Percentiles rank a stretch among this genome's conserved stretches.
Conservation (phyloP, 2,329 filamentous ascomycete genomes). For the Ophioceras dolichostomum region DNA sequence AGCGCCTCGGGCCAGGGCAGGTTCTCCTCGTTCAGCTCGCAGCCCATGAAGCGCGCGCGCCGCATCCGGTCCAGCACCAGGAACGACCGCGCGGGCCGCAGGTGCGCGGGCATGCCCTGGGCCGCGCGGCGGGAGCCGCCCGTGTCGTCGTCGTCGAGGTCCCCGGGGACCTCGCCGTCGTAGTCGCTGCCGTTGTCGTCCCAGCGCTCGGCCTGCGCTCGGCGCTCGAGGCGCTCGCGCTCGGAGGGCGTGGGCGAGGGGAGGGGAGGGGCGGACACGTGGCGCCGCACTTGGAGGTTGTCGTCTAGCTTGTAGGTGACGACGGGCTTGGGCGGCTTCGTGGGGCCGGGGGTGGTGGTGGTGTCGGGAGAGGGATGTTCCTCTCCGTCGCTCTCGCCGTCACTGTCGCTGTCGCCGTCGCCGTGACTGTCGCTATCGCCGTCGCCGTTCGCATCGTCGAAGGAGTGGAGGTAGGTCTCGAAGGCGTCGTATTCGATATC, state of each 20-base stretch:
- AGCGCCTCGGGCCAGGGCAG: conserved; percentile 4
- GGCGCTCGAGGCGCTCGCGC: background rate
- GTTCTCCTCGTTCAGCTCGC: background rate
- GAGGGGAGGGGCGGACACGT: background rate
- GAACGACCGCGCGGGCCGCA: conserved; percentile 1
- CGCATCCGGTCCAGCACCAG: conserved; percentile 9
- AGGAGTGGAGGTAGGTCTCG: too few relatives aligned
- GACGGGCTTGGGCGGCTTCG: too few relatives aligned
- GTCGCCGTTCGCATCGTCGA: too few relatives aligned
- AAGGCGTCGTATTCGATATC: too few relatives aligned
- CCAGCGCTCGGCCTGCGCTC: background rate
- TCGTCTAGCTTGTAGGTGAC: background rate
- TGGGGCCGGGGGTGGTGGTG: too few relatives aligned
- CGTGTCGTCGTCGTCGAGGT: background rate
- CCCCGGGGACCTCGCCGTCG: background rate
- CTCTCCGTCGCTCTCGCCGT: too few relatives aligned
- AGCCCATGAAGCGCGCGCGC: conserved; percentile 7
- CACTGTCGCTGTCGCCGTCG: too few relatives aligned
- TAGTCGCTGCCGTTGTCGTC: background rate
- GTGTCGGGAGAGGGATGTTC: too few relatives aligned
- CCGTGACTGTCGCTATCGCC: too few relatives aligned
- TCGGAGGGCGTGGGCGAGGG: background rate
- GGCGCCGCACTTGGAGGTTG: background rate
- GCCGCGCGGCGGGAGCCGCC: too few relatives aligned
- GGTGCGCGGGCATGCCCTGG: conserved; percentile 1